Conservation (phyloP, 768 basidiomycete genomes). For the Grammothele lineata region DNA sequence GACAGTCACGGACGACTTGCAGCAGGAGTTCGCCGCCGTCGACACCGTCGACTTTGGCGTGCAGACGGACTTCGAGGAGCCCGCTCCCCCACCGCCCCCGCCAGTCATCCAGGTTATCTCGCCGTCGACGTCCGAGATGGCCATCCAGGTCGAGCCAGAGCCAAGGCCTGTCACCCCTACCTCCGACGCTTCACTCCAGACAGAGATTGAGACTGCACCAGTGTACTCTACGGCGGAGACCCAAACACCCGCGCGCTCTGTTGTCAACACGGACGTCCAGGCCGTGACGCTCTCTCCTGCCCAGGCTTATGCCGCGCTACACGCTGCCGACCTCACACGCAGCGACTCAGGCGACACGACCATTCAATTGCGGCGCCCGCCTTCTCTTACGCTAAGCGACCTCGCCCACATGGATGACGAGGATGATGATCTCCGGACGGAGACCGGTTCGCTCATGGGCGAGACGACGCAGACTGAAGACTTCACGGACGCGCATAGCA, state of each 20-base stretch:
- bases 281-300: conserved; percentile 13
- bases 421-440: conserved; percentile 41
- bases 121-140: conserved; percentile 28
- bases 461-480: conserved; percentile 67
- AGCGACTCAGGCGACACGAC: conserved; percentile 28
- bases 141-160: conserved; percentile 31
- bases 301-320: not conserved
- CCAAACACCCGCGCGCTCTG: conserved; percentile 5
- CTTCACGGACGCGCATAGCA: conserved; percentile 73
- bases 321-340: not conserved
- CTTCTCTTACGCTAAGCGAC: conserved; percentile 7
- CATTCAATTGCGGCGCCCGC: conserved; percentile 15
- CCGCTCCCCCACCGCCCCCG: conserved; percentile 16
- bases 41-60: conserved; percentile 60
- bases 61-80: conserved; percentile 58
- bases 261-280: conserved; percentile 20
- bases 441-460: conserved; percentile 46
- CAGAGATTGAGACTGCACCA: conserved; percentile 39
- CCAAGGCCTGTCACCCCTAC: conserved; percentile 16
- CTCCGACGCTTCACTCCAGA: conserved; percentile 29
- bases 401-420: conserved; percentile 33
- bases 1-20: conserved; percentile 33
- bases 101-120: conserved; percentile 23
- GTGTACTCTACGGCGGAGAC: conserved; percentile 21
- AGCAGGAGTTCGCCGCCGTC: conserved; percentile 29